These are phyloP conservation scores for Cercophora newfieldiana DNA, from an alignment of 495 filamentous ascomycete genomes.

Conservation along the genomic window DNA sequence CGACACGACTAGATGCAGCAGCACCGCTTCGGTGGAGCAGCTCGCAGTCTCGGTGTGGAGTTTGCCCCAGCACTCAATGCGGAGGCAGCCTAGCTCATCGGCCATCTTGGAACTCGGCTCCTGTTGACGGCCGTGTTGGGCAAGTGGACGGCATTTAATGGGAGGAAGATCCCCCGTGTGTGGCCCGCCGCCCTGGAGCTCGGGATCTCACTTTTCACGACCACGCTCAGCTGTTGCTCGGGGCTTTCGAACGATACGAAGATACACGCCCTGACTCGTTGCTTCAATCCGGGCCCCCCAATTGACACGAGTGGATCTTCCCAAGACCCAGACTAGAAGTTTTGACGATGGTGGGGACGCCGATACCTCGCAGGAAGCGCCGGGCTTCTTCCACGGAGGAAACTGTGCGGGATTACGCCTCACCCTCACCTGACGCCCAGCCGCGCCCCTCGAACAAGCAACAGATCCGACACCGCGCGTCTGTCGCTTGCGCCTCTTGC, in stretches of 20 bases:
- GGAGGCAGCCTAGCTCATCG: constrained; percentile 17
- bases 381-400: constrained; percentile 30
- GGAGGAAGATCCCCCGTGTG: background rate
- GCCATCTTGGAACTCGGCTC: constrained; percentile 19
- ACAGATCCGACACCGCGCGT: constrained; percentile 41
- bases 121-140: constrained; percentile 16
- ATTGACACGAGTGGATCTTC: background rate
- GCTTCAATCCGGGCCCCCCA: background rate
- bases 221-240: background rate
- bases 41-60: constrained; percentile 7
- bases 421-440: constrained; percentile 26
- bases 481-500: constrained; percentile 44
- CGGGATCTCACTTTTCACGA: background rate
- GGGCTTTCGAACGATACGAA: background rate
- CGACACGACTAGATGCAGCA: constrained; percentile 5
- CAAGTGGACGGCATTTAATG: constrained; percentile 10
- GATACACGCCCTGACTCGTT: background rate
- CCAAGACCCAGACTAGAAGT: background rate
- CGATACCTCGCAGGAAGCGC: constrained; percentile 21
- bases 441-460: constrained; percentile 31
- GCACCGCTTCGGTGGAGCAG: constrained; percentile 17
- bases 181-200: background rate
- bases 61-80: constrained; percentile 16
- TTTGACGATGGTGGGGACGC: constrained; percentile 13
- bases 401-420: constrained; percentile 29